These are phyloP conservation scores for Phaffomyces antillensis DNA, from an alignment of 805 yeast species.

Conservation along the genomic window DNA sequence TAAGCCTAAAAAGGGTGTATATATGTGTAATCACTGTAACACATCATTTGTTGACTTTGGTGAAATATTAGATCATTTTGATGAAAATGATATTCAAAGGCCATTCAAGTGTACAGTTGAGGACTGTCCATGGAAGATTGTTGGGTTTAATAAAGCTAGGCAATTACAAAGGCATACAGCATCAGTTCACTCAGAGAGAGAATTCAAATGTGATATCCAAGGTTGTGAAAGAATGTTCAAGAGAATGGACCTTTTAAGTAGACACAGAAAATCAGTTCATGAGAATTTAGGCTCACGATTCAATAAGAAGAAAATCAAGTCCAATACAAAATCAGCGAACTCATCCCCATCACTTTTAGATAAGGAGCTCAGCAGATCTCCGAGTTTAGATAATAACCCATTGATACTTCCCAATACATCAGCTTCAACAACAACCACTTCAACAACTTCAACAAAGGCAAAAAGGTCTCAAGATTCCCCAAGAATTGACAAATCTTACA, in stretches of 20 bases:
- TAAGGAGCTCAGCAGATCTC: not conserved
- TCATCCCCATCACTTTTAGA: conserved; percentile 2
- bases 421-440: too few species aligned
- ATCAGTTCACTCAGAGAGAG: conserved; percentile 24
- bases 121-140: conserved; percentile 34
- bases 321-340: conserved; percentile 1
- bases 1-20: conserved; percentile 31
- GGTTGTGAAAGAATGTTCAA: conserved; percentile 67
- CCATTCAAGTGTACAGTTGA: conserved; percentile 27
- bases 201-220: conserved; percentile 65
- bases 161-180: conserved; percentile 29
- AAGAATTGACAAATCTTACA: too few species aligned
- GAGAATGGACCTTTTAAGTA: conserved; percentile 27
- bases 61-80: conserved; percentile 31
- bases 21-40: conserved; percentile 32
- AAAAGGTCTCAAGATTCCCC: too few species aligned
- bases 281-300: conserved; percentile 34
- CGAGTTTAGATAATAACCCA: not conserved
- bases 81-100: conserved; percentile 25
- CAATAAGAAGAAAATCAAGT: conserved; percentile 25
- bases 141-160: conserved; percentile 31
- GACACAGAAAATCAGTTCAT: conserved; percentile 31
- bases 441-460: too few species aligned
- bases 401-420: too few species aligned
- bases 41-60: conserved; percentile 24